Evolutionary conservation across 306 rosid species (phyloP).

Genomic region (Sechiopsis laciniata): DNA sequence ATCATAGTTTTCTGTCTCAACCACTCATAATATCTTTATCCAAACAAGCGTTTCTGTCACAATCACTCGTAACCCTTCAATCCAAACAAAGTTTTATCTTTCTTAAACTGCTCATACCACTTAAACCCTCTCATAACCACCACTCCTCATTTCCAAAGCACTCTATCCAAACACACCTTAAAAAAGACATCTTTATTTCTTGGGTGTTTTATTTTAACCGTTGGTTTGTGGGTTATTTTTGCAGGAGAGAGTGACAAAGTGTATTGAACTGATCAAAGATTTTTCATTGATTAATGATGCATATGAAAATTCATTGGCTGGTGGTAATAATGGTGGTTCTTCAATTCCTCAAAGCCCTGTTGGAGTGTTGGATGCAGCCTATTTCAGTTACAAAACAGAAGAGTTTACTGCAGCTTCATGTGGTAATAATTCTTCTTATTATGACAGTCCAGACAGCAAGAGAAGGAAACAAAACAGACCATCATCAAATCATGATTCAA

Average conservation of each 20-base stretch:
- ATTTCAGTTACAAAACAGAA: constrained; percentile 51
- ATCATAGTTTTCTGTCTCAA: too few relatives aligned
- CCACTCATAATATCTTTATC: too few relatives aligned
- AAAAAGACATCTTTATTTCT: not conserved
- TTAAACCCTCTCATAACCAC: too few relatives aligned
- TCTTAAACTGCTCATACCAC: too few relatives aligned
- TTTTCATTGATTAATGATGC: constrained; percentile 29
- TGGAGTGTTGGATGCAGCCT: constrained; percentile 58
- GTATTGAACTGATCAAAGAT: constrained; percentile 50
- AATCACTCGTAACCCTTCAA: too few relatives aligned
- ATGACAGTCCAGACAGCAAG: constrained; percentile 33
- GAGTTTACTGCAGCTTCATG: constrained; percentile 41
- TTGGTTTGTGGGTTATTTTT: constrained; percentile 25
- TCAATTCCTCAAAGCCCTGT: constrained; percentile 62
- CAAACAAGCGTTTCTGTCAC: too few relatives aligned
- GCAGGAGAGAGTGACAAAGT: constrained; percentile 70
- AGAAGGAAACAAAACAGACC: constrained; percentile 35
- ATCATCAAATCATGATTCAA: constrained; percentile 27
- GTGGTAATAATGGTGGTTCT: constrained; percentile 25
- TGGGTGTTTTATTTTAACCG: constrained; percentile 14
- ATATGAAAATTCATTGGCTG: constrained; percentile 30
- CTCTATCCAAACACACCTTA: not conserved
- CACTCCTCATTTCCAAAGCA: too few relatives aligned
- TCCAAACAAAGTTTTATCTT: too few relatives aligned
- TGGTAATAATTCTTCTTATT: constrained; percentile 33